Base-by-base conservation (phyloP, 495 filamentous ascomycete species). In the Margaritispora aquatica region DNA sequence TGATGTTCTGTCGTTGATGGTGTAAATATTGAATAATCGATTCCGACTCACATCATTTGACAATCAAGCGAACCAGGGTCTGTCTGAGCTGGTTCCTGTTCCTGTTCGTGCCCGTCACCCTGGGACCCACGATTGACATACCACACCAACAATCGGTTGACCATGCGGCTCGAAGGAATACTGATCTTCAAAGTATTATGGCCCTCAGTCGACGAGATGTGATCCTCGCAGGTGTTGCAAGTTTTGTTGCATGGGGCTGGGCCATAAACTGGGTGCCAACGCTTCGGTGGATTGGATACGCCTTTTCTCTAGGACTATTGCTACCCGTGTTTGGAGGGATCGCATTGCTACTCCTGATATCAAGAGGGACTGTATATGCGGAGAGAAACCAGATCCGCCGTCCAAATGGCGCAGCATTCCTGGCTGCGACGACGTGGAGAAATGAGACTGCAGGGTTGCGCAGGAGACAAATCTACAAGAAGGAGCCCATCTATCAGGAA, bases 171-270 rank as follows among this genome's bases (percentile, higher is more conserved):
- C 41, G 48, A 50, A 53, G 63, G 52, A 48, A 50, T 64, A 55
- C 31, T 51, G 24, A 53, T 36, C 24, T 26, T 38, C 57, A 60
- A 57, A 59, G 62, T 74, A 85, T 72, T 77, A 96, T 94, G 89
- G 83, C 81, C 80, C 82, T 93, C 77, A 83, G 79, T 71, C 80
- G 81, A 75, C 84, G 85, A 79, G 80, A 94, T 80, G 76, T 91
- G 67, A 76, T 84, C 68, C 66, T 91, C 65, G 83, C 87, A 64
- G 81, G 80, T 67, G 72, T 89, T 63, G 82, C 79, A 69, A 80
- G 71, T 63, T 96, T 96, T 71, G 79, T 97, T 64, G 82, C 90
- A 62, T 97, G 92, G 92, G 89, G 88, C 21, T 84, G 88, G 68
- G 80, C 84, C 29, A 84, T 89, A 60, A 82, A 85, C 73, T 94